Conservation (phyloP, 2,329 filamentous ascomycete species). For the Colletotrichum lentis region DNA sequence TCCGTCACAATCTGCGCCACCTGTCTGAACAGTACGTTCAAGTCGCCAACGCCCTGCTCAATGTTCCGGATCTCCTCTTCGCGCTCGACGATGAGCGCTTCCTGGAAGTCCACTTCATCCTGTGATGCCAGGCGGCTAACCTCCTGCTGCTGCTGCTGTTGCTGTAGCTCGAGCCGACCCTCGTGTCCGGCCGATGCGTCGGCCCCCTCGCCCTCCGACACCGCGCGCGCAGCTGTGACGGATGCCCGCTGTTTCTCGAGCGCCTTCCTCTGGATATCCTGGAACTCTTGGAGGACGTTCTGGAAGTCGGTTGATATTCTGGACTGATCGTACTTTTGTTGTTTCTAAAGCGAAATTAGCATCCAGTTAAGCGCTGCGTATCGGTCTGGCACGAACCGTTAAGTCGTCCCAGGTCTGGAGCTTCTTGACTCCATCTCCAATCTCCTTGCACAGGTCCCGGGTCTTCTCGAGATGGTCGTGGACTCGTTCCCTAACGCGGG, state of each 20-base stretch:
- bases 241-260: conserved; percentile 93
- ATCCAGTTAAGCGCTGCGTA: background rate
- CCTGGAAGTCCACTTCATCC: conserved; percentile 97
- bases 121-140: conserved; percentile 85
- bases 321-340: conserved; percentile 95
- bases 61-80: conserved; percentile 98
- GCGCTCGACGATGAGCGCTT: conserved; percentile 92
- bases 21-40: conserved; percentile 96
- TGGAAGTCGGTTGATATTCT: conserved; percentile 96
- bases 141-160: conserved; percentile 78
- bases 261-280: conserved; percentile 86
- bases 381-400: conserved; percentile 63
- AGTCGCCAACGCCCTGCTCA: conserved; percentile 91
- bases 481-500: conserved; percentile 88
- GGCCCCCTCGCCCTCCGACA: conserved; percentile 65
- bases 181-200: conserved; percentile 40
- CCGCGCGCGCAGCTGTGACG: conserved; percentile 81
- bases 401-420: conserved; percentile 87
- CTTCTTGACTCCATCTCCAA: conserved; percentile 93
- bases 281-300: conserved; percentile 87
- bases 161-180: conserved; percentile 59
- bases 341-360: conserved; percentile 65
- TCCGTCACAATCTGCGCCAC: conserved; percentile 97
- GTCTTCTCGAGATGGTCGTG: conserved; percentile 88
- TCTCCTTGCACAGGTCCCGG: conserved; percentile 84